Evolutionary conservation across 2,329 filamentous ascomycete genomes (phyloP), one percentile per base, ranked within the genome.

Genomic region (Xylariomycetidae sp.): DNA sequence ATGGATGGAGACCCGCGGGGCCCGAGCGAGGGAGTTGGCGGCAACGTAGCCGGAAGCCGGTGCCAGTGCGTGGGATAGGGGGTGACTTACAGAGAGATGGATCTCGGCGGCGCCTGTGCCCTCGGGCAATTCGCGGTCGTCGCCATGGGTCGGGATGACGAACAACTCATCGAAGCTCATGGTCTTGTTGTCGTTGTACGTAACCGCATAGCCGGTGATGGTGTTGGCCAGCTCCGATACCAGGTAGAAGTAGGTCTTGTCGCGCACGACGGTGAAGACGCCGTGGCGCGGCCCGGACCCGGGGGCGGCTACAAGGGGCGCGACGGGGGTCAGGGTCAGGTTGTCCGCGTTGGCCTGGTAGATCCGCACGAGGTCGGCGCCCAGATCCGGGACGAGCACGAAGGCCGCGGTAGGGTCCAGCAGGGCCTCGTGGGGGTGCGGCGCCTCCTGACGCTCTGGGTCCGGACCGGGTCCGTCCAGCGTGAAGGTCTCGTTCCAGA

Each of bases 331-430:
- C 40, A 65, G 56, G 13, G 49, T 49, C 6, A 74, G 59, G 19
- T 68, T 63, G 6, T 59, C 50, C 28, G 66, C 65, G 43, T 74
- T 58, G 47, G 81, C 65, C 34, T 59, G 50, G 53, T 74, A 85
- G 36, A 63, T 58, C 42, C 73, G 76, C 29, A 85, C 56, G 6
- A 75, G 48, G 46, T 85, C 82, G 36, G 72, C 67, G 25, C 81
- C 76, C 5, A 88, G 65, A 46, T 85, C 82, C 2, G 80, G 79
- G 7, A 77, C 68, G 7, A 84, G 49, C 18, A 84, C 47, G 54
- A 72, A 85, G n/a, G 64, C 49, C 5, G 70, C 72, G 2, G 74
- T 80, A 6, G 80, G 81, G 51, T 85, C 81, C 20, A 80, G 52
- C 32, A 82, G 53, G n/a, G 73, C 69, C 50, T 81, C 61, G 56